Evolutionary conservation across 305 asterid species (phyloP), one percentile per base, ranked within the genome.

Genomic region (Nicotiana rustica): DNA sequence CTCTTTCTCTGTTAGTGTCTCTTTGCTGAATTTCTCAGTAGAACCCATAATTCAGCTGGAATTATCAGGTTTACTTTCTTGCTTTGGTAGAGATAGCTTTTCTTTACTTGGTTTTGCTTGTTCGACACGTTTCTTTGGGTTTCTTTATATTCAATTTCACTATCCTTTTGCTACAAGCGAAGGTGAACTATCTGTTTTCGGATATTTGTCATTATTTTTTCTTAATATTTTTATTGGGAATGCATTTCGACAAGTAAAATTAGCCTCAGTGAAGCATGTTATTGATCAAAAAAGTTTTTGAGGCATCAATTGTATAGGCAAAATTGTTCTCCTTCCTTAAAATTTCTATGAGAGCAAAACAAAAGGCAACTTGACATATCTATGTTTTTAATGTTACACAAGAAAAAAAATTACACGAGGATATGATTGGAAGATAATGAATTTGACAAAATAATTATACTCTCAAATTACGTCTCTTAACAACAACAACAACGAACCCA

Each of bases 61-160:
- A 8, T 55, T 55, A 52, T 55, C 66, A 76, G 80, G 80, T 76
- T 76, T 49, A 9, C 33, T 49, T 73, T 47, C 31, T 57, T 76
- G 15, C 14, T 47, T 73, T 10, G 12, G 4, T 6, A 65, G 36
- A 1, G 2, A 25, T 4, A n/a, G 62, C 78, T 70, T 70, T 38
- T 38, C 47, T 38, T 38, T 38, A 38, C 47, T 38, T 38, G 47
- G 47, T 38, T 38, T 38, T 38, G 1, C 44, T 38, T 38, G 44
- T 38, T 38, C 44, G 44, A 38, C 61, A 12, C 19, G 18, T 71
- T 71, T 47, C 60, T 19, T n/a, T 18, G 19, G 5, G 62, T 17
- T 57, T 57, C 31, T 18, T 60, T 12, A 10, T 38, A 7, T 18
- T 71, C 13, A 21, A 76, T 76, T 31, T 2, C 29, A 29, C 65